Base-by-base conservation (phyloP, 441 rosid genomes). In the Adansonia grandidieri region DNA sequence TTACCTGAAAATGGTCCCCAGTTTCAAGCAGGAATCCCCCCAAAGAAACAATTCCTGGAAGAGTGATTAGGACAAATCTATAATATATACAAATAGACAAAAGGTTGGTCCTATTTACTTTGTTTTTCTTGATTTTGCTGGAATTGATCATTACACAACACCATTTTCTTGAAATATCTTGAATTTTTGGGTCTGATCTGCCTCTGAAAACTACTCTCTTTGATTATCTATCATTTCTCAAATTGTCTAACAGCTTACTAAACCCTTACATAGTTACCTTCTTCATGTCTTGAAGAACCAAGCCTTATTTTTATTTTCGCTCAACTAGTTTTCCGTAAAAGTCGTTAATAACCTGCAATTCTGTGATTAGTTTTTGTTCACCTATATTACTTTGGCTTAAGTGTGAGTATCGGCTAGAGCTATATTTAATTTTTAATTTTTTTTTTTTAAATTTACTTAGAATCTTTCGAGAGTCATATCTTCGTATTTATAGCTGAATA, bases 41-140 rank as follows among this genome's bases (percentile, higher is more conserved):
- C 73, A 73, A 65, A 73, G 15, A 75, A 77, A 69, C 47, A 45
- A 15, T 19, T 37, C 20, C 70, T 40, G 22, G 69, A n/a, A 28
- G 75, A 42, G 69, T 57, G 77, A 47, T 75, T 5, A 24, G 44
- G 58, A 75, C 78, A 75, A 24, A 28, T 48, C 77, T 4, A 54
- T 53, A 7, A 1, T 48, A 0, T 57, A 48, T 54, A 71, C 53
- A 19, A 71, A 48, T 17, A 6, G 80, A 50, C 42, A 78, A 78
- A 71, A 37, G 44, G 15, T 61, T 51, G 65, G 64, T 51, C 72
- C 20, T 4, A 40, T 61, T 15, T 14, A 61, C 45, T 56, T 40
- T 32, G 40, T 58, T 73, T 65, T 56, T 40, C 78, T 68, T 67
- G 78, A 69, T 32, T 47, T 66, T 74, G 78, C 50, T 24, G 81